phyloP scores from a whole-genome alignment of 805 yeast genomes.

The Lachancea dasiensis region DNA sequence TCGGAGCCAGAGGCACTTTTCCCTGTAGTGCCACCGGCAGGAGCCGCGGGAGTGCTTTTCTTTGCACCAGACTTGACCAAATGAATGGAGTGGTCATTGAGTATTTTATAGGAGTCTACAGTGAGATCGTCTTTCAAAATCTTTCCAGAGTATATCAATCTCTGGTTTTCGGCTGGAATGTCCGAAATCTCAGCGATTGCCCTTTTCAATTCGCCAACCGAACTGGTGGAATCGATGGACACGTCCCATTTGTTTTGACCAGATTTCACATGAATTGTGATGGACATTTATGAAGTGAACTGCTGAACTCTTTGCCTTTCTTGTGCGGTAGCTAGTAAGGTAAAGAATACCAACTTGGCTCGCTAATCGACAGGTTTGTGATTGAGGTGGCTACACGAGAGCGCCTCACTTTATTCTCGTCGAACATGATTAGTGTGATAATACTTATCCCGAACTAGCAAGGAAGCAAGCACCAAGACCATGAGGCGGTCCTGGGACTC shows the following conservation, averaged over 20 bases:
- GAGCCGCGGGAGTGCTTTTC: not conserved
- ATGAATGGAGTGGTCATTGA: slow-evolving; percentile 82
- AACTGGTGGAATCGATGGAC: slow-evolving; percentile 43
- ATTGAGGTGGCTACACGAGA: no score
- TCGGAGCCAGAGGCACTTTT: slow-evolving; percentile 1
- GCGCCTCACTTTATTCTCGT: no score
- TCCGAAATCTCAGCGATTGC: slow-evolving; percentile 54
- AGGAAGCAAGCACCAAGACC: no score
- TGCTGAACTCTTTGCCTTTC: no score
- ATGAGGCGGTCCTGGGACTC: no score
- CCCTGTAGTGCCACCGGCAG: slow-evolving; percentile 16
- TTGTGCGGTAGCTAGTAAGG: no score
- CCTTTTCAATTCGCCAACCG: slow-evolving; percentile 65
- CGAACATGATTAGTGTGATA: no score
- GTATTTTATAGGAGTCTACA: slow-evolving; percentile 69
- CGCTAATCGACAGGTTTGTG: no score
- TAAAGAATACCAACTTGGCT: no score
- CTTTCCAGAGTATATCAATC: slow-evolving; percentile 89
- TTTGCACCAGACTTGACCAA: slow-evolving; percentile 71
- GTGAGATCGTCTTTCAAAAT: slow-evolving; percentile 82
- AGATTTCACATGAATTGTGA: slow-evolving; percentile 35
- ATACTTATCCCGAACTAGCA: no score
- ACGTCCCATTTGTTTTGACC: slow-evolving; percentile 79
- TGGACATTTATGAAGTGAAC: no score
- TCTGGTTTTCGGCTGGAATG: slow-evolving; percentile 71